Percentiles rank a stretch among this genome's conserved stretches.
Evolutionary conservation across 495 filamentous ascomycete species (phyloP).

Genomic region (Penicillium subrubescens): DNA sequence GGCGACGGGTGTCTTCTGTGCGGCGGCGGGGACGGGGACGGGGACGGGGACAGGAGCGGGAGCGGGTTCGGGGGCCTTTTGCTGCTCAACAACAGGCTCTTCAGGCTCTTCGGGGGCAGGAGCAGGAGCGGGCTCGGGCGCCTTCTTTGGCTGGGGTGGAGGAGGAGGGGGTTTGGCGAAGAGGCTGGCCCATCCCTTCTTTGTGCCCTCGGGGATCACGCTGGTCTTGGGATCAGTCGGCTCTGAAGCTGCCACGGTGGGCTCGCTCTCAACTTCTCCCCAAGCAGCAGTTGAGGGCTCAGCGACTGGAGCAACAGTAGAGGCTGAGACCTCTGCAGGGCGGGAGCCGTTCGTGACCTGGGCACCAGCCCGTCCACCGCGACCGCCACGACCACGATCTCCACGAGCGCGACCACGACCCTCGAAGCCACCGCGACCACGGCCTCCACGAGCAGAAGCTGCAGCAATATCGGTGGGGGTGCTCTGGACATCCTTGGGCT

Average conservation of each 20-base stretch:
- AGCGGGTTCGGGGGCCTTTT: slow-evolving; percentile 18
- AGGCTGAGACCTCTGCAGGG: slow-evolving; percentile 27
- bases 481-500: slow-evolving; percentile 71
- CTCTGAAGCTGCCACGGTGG: slow-evolving; percentile 31
- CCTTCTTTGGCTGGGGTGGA: slow-evolving; percentile 39
- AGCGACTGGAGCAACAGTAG: slow-evolving; percentile 31
- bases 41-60: slow-evolving; percentile 30
- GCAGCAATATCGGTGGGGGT: slow-evolving; percentile 49
- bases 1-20: slow-evolving; percentile 33
- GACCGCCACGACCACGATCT: slow-evolving; percentile 73
- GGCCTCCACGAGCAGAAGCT: slow-evolving; percentile 62
- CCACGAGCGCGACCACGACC: slow-evolving; percentile 69
- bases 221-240: slow-evolving; percentile 44
- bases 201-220: slow-evolving; percentile 49
- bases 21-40: slow-evolving; percentile 30
- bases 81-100: slow-evolving; percentile 29
- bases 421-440: slow-evolving; percentile 67
- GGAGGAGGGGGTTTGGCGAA: slow-evolving; percentile 54
- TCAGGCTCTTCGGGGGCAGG: slow-evolving; percentile 35
- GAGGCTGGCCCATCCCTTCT: slow-evolving; percentile 67
- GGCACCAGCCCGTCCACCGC: slow-evolving; percentile 68
- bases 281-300: slow-evolving; percentile 44
- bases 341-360: slow-evolving; percentile 55
- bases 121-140: slow-evolving; percentile 29
- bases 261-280: slow-evolving; percentile 34